These are phyloP conservation scores for Phytophthora meadii DNA, from an alignment of 352 stramenopile genomes.

Conservation along the genomic window DNA sequence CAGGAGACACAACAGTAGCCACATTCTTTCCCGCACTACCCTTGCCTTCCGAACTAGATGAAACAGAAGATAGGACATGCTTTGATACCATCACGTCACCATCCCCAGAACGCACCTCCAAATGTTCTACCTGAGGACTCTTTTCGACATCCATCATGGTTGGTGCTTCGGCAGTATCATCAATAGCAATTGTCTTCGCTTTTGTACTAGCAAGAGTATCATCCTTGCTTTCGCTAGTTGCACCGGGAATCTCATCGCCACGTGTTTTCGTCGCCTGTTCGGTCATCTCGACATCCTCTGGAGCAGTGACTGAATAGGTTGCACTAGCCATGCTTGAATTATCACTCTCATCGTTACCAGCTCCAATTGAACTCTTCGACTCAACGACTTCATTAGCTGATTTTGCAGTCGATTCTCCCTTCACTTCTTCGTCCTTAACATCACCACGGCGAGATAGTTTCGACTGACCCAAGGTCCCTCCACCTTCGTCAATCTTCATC, in stretches of 20 bases:
- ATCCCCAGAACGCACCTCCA: constrained; percentile 2
- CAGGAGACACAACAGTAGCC: neutral
- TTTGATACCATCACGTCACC: constrained; percentile 1
- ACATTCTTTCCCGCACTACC: constrained; percentile 2
- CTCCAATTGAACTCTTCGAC: neutral
- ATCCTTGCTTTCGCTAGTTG: constrained; percentile 1
- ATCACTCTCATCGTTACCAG: neutral
- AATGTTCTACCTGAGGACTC: neutral
- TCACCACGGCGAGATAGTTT: constrained; percentile 4
- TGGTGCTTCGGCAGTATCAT: constrained; percentile 3
- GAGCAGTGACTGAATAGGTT: constrained; percentile 4
- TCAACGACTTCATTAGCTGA: neutral
- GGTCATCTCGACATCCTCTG: neutral
- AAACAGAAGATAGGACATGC: constrained; percentile 2
- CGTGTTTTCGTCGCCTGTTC: constrained; percentile 6
- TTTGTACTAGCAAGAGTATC: neutral
- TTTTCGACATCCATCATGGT: neutral
- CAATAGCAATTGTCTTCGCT: neutral
- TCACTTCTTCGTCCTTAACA: constrained; percentile 2
- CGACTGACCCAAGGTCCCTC: constrained; percentile 7
- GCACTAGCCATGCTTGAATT: neutral
- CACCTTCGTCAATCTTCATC: constrained; percentile 14
- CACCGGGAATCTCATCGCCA: neutral
- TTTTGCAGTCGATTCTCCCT: constrained; percentile 6
- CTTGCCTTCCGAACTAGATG: neutral